A percentile compares a stretch with the other conserved stretches of the same genome.
Evolutionary conservation across 179 eudicot species (phyloP).

Genomic region (Silene coronaria): DNA sequence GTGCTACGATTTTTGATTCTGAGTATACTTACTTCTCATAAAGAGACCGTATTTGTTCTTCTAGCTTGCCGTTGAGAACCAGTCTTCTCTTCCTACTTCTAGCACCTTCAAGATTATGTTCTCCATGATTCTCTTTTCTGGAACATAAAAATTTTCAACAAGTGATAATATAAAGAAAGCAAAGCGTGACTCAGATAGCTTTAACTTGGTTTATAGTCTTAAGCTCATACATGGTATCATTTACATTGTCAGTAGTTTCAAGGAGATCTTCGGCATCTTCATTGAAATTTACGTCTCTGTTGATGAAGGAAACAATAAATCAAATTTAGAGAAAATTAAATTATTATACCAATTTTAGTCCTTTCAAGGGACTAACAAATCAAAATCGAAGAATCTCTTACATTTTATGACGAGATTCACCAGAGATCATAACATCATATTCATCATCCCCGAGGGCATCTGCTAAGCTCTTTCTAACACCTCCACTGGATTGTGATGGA

Average conservation of each 20-base stretch:
- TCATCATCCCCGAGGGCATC: conserved; percentile 99
- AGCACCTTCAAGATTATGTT: conserved; percentile 32
- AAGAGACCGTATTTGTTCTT: conserved; percentile 47
- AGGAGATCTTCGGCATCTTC: conserved; percentile 24
- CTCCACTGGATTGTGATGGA: conserved; percentile 38
- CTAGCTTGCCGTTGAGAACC: conserved; percentile 49
- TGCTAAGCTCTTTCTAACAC: conserved; percentile 61
- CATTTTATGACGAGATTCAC: conserved; percentile 38
- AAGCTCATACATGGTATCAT: conserved; percentile 33
- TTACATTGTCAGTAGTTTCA: conserved; percentile 22
- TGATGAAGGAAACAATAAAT: conserved; percentile 12
- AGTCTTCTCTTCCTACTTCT: conserved; percentile 49
- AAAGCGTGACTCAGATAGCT: background rate
- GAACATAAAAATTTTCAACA: conserved; percentile 24
- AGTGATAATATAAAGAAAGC: conserved; percentile 9
- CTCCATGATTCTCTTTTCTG: conserved; percentile 38
- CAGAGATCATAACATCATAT: conserved; percentile 53
- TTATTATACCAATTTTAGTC: background rate
- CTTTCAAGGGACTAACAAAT: conserved; percentile 4
- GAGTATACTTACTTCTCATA: conserved; percentile 56
- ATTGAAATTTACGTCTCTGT: conserved; percentile 43
- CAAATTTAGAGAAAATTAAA: conserved; percentile 7
- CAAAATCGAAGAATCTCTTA: conserved; percentile 29
- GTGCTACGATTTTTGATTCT: conserved; percentile 9
- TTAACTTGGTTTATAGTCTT: conserved; percentile 5